Base-by-base conservation (phyloP, 2,329 filamentous ascomycete genomes). In the Aspergillus fructus region DNA sequence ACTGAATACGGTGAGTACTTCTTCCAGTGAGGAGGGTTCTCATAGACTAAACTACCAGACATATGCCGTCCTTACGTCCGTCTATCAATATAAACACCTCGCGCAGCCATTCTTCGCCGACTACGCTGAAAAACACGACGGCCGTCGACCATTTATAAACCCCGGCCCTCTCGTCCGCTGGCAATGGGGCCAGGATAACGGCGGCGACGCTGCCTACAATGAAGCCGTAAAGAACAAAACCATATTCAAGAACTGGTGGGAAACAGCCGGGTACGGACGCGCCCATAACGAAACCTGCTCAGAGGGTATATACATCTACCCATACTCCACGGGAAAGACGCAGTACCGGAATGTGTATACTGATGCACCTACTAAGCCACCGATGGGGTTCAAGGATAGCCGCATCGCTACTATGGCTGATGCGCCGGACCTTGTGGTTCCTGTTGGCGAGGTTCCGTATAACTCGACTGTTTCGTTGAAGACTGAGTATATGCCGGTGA, bases 401-500 rank as follows among this genome's bases (percentile, higher is more conserved):
- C 33, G 62, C 11, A 67, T 71, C 27, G 59, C 61, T 5, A 49
- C 62, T 8, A 61, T 71, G 46, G 58, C 65, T 1, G 70, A 62
- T 6, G 53, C 59, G 0, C 71, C 70, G 3, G 71, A 73, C 49
- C 50, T 70, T 9, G 59, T 73, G 5, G 60, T 66, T 8, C 58
- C 71, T 2, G 66, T 68, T 4, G 60, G 68, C 4, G 34, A 37
- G 13, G 13, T 37, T 5, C 34, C 34, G 34, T 37, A 37, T 37
- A 37, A 7, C n/a, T 37, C 34, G 5, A 37, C 34, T 13, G 34
- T 37, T 37, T 37, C 34, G 13, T n/a, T 37, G 12, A 53, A 68
- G 45, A 65, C 59, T 3, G 73, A 75, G 49, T 68, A 65, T 41
- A 61, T 74, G 45, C 73, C 73, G 4, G 71, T 74, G 0, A 68